phyloP scores from a whole-genome alignment of 2,329 filamentous ascomycete genomes.

The Curvularia eragrostidis region DNA sequence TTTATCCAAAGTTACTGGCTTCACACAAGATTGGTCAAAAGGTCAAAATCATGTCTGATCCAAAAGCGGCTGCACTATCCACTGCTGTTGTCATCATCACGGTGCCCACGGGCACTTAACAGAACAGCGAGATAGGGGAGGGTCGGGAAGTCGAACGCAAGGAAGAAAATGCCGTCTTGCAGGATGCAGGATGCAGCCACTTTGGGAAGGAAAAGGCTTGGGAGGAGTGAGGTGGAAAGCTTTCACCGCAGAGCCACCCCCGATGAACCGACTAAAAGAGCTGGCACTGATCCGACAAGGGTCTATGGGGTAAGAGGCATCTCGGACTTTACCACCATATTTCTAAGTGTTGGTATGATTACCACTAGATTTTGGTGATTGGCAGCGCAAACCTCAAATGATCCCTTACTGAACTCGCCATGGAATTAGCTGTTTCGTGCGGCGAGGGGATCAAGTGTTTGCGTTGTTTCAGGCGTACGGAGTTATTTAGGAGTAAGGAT shows the following conservation, averaged over 20 bases:
- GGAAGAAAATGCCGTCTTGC: not conserved
- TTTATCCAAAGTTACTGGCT: not conserved
- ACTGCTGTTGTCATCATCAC: slow-evolving; percentile 29
- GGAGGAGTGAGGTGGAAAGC: not conserved
- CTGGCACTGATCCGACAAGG: not conserved
- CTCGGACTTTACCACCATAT: not conserved
- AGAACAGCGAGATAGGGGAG: not conserved
- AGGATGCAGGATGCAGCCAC: not conserved
- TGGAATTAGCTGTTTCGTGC: no score
- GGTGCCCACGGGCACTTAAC: slow-evolving; percentile 17
- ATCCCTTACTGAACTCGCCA: not conserved
- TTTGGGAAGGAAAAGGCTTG: not conserved
- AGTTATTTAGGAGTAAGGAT: not conserved
- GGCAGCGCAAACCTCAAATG: not conserved
- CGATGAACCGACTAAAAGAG: not conserved
- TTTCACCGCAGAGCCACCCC: not conserved
- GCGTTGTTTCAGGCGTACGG: not conserved
- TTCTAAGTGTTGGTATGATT: not conserved
- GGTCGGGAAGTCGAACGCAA: not conserved
- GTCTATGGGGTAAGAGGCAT: not conserved
- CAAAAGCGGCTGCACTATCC: slow-evolving; percentile 28
- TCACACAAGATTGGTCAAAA: not conserved
- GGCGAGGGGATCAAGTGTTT: not conserved
- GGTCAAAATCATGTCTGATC: slow-evolving; percentile 17
- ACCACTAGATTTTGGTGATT: not conserved